Evolutionary conservation across 2,329 filamentous ascomycete species (phyloP).

Genomic region (Xylariaceae sp.): DNA sequence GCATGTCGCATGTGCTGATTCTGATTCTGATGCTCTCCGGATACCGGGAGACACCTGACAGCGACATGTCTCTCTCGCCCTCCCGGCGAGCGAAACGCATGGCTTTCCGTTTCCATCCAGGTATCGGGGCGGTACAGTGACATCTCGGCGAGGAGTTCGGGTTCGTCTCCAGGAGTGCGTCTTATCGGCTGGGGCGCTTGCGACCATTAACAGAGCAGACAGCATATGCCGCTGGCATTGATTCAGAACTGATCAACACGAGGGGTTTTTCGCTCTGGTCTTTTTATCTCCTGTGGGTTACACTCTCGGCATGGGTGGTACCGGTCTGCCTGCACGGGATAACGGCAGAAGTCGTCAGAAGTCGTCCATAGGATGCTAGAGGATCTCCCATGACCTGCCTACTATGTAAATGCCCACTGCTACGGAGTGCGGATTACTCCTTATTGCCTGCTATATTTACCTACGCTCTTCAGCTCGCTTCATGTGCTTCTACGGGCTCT

Average conservation of each 20-base stretch:
- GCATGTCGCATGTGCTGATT: neutral
- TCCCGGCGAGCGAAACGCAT: neutral
- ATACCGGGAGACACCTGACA: constrained; percentile 15
- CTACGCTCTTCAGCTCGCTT: constrained; percentile 3
- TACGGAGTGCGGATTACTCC: neutral
- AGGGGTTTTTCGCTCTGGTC: neutral
- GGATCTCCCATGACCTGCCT: neutral
- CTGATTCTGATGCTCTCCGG: too few species aligned
- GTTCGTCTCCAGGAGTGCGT: neutral
- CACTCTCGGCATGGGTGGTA: neutral
- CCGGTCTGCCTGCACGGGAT: neutral
- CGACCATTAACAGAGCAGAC: neutral
- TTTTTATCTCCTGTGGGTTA: neutral
- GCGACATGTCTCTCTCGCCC: constrained; percentile 11
- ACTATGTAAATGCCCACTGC: neutral
- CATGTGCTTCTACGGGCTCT: neutral
- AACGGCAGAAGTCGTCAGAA: neutral
- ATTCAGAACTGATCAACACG: neutral
- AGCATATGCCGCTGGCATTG: neutral
- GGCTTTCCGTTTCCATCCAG: neutral
- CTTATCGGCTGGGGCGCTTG: neutral
- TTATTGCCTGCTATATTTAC: neutral
- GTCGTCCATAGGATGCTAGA: neutral
- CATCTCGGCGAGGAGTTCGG: neutral
- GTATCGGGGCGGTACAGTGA: neutral